A percentile compares a stretch with the other conserved stretches of the same genome.
These are phyloP conservation scores for Trametes villosa DNA, from an alignment of 768 basidiomycete genomes.

Conservation along the genomic window DNA sequence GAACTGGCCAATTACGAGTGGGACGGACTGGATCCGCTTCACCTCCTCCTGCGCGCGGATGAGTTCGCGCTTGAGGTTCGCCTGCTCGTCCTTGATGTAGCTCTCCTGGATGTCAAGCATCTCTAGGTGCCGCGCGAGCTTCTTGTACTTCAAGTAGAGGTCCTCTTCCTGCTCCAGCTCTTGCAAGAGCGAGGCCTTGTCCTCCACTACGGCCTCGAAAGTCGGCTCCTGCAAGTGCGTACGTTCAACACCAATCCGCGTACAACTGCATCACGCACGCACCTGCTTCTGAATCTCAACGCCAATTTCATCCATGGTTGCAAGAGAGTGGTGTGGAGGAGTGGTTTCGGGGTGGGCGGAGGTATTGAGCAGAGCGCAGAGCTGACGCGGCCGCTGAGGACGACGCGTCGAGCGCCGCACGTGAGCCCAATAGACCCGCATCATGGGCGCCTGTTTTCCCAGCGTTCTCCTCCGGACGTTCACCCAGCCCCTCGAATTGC, in stretches of 20 bases:
- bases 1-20: conserved; percentile 99
- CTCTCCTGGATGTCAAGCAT: conserved; percentile 94
- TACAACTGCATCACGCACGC: conserved; percentile 30
- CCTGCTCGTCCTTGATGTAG: conserved; percentile 99
- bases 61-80: conserved; percentile 95
- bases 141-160: conserved; percentile 97
- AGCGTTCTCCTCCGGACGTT: conserved; percentile 16
- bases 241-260: not conserved
- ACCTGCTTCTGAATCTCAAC: conserved; percentile 85
- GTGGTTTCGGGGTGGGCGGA: conserved; percentile 2
- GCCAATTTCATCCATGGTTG: conserved; percentile 85
- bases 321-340: conserved; percentile 18
- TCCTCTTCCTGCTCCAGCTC: conserved; percentile 84
- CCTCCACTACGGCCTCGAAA: conserved; percentile 83
- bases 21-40: conserved; percentile 98
- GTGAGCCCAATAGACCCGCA: conserved; percentile 12
- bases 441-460: conserved; percentile 1
- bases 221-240: conserved; percentile 74
- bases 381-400: conserved; percentile 40
- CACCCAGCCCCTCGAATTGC: conserved; percentile 13
- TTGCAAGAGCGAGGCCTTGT: conserved; percentile 86
- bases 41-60: conserved; percentile 99
- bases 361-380: conserved; percentile 17
- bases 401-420: conserved; percentile 35
- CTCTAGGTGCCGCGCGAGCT: conserved; percentile 91